Evolutionary conservation across 306 rosid species (phyloP).

Genomic region (Ammopiptanthus mongolicus): DNA sequence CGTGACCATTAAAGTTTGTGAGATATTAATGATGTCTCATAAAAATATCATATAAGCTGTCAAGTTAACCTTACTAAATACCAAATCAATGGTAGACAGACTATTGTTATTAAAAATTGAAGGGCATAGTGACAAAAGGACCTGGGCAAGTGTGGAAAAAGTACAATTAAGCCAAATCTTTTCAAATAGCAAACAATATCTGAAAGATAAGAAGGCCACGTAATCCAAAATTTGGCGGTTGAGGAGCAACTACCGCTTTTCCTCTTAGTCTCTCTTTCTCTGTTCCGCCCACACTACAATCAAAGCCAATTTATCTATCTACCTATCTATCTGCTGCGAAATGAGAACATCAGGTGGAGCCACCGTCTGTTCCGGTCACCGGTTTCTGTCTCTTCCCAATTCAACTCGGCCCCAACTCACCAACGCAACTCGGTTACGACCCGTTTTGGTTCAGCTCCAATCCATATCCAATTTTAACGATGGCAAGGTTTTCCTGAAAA

Average conservation of each 20-base stretch:
- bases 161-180: too few species aligned
- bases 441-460: not conserved
- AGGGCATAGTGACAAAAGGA: too few species aligned
- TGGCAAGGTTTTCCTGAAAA: not conserved
- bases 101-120: too few species aligned
- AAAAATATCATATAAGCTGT: too few species aligned
- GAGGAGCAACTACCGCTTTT: constrained; percentile 18
- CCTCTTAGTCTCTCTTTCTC: not conserved
- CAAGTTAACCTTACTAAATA: too few species aligned
- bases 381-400: constrained; percentile 2
- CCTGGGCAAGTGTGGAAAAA: too few species aligned
- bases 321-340: not conserved
- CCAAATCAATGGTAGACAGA: too few species aligned
- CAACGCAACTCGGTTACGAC: constrained; percentile 9
- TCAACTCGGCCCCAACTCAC: constrained; percentile 30
- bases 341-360: constrained; percentile 21
- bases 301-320: not conserved
- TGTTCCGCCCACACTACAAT: not conserved
- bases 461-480: not conserved
- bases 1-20: too few species aligned
- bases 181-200: not conserved
- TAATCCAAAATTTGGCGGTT: constrained; percentile 34
- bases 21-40: too few species aligned
- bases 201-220: constrained; percentile 25
- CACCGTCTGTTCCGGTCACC: constrained; percentile 33